Evolutionary conservation across 176 grass and related monocot species (phyloP).

Genomic region (Avena insularis): DNA sequence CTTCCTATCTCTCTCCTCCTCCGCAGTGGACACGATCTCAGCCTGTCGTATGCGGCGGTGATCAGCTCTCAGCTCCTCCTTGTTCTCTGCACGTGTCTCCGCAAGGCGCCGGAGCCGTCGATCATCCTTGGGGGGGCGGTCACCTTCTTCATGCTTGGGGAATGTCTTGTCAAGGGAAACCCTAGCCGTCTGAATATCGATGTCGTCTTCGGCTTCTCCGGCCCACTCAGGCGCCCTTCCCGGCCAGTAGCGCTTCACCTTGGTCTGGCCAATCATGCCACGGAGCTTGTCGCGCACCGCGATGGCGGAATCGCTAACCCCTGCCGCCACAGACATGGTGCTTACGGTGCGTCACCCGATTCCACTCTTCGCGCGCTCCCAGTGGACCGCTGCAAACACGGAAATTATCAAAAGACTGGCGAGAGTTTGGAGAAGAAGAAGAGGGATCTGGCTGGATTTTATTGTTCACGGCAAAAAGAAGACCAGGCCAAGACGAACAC

Average conservation of each 20-base stretch:
- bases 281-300: slow-evolving; percentile 84
- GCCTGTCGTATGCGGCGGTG: slow-evolving; percentile 85
- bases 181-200: slow-evolving; percentile 45
- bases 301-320: slow-evolving; percentile 80
- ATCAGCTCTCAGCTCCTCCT: slow-evolving; percentile 85
- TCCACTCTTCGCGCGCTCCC: background rate
- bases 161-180: slow-evolving; percentile 79
- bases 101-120: slow-evolving; percentile 74
- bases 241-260: slow-evolving; percentile 92
- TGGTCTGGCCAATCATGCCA: slow-evolving; percentile 93
- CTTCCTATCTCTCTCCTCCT: slow-evolving; percentile 76
- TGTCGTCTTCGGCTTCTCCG: slow-evolving; percentile 53
- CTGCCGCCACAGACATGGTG: slow-evolving; percentile 75
- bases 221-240: slow-evolving; percentile 89
- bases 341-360: background rate
- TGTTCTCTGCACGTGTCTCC: slow-evolving; percentile 64
- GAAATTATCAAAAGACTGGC: background rate
- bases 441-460: background rate
- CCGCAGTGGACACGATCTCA: slow-evolving; percentile 71
- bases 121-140: slow-evolving; percentile 64
- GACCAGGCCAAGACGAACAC: background rate
- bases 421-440: background rate
- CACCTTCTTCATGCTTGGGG: slow-evolving; percentile 57
- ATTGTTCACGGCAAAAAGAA: background rate
- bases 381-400: background rate